A percentile compares a stretch with the other conserved stretches of the same genome.
These are phyloP conservation scores for Aspergillus felis DNA, from an alignment of 2,329 filamentous ascomycete species.

Conservation along the genomic window DNA sequence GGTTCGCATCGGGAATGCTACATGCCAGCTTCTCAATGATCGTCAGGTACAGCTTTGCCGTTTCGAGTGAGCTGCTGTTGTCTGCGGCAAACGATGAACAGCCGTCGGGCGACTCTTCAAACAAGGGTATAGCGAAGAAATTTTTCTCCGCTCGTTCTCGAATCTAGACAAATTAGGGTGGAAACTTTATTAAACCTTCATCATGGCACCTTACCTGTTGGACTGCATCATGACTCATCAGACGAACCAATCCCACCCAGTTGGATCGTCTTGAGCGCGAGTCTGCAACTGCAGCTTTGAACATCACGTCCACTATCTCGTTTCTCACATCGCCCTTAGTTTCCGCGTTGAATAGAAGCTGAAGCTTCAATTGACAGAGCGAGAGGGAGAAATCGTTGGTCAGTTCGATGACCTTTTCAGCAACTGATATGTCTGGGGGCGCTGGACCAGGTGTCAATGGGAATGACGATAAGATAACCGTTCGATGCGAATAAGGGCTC, in stretches of 20 bases:
- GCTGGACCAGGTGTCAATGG: slow-evolving; percentile 9
- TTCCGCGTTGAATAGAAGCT: slow-evolving; percentile 35
- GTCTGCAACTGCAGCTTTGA: slow-evolving; percentile 36
- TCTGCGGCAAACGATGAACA: slow-evolving; percentile 6
- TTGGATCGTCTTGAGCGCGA: slow-evolving; percentile 30
- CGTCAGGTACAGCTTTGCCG: slow-evolving; percentile 34
- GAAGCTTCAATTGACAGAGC: slow-evolving; percentile 41
- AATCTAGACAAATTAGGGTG: slow-evolving; percentile 25
- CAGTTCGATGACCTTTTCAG: slow-evolving; percentile 33
- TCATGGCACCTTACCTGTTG: slow-evolving; percentile 26
- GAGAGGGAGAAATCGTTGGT: slow-evolving; percentile 42
- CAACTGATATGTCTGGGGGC: slow-evolving; percentile 21
- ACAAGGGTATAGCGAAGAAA: slow-evolving; percentile 34
- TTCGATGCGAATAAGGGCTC: not conserved
- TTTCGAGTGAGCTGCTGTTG: slow-evolving; percentile 22
- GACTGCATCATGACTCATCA: slow-evolving; percentile 36
- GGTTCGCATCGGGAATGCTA: slow-evolving; percentile 34
- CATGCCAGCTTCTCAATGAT: slow-evolving; percentile 38
- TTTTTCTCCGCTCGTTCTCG: slow-evolving; percentile 40
- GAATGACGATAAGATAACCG: not conserved
- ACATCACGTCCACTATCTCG: slow-evolving; percentile 37
- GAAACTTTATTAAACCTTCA: slow-evolving; percentile 3
- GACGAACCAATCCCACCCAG: slow-evolving; percentile 37
- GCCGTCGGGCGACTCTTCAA: slow-evolving; percentile 20
- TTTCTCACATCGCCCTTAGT: slow-evolving; percentile 24